A percentile compares a stretch with the other conserved stretches of the same genome.
These are phyloP conservation scores for Castanopsis chinensis DNA, from an alignment of 306 rosid species.

Conservation along the genomic window DNA sequence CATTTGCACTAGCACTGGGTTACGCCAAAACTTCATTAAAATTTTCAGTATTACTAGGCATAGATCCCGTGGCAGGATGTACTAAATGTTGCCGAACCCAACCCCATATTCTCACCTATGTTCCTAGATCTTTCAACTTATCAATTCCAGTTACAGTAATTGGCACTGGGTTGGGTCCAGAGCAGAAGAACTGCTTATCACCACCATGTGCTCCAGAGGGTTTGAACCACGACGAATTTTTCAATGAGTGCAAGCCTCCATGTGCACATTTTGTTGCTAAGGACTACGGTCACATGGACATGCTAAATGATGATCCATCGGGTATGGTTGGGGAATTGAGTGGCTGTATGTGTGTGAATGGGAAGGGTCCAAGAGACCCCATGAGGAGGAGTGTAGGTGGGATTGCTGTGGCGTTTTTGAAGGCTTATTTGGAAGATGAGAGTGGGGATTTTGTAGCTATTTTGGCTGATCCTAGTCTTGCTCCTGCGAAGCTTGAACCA, in stretches of 20 bases:
- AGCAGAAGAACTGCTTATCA: background rate
- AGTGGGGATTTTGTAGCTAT: slow-evolving; percentile 31
- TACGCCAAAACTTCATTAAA: slow-evolving; percentile 19
- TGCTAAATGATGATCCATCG: slow-evolving; percentile 39
- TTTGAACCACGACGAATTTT: slow-evolving; percentile 50
- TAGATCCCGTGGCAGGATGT: slow-evolving; percentile 53
- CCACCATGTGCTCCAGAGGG: slow-evolving; percentile 54
- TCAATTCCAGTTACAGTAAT: slow-evolving; percentile 35
- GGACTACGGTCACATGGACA: slow-evolving; percentile 69
- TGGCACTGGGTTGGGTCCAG: slow-evolving; percentile 57
- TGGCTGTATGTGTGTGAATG: slow-evolving; percentile 45
- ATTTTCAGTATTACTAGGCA: slow-evolving; percentile 39
- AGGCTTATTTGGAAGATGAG: slow-evolving; percentile 32
- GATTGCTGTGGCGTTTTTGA: slow-evolving; percentile 49
- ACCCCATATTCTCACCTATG: slow-evolving; percentile 42
- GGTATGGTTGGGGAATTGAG: slow-evolving; percentile 2
- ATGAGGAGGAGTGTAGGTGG: slow-evolving; percentile 61
- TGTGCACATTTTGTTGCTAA: slow-evolving; percentile 52
- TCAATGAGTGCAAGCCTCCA: slow-evolving; percentile 48
- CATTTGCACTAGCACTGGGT: slow-evolving; percentile 52
- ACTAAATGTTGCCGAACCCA: slow-evolving; percentile 4
- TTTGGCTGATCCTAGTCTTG: slow-evolving; percentile 27
- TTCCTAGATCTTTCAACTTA: slow-evolving; percentile 34
- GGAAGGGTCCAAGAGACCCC: slow-evolving; percentile 28
- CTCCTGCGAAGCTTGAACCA: slow-evolving; percentile 44